Conservation (phyloP, 2,329 filamentous ascomycete species). For the Scorias spongiosa region DNA sequence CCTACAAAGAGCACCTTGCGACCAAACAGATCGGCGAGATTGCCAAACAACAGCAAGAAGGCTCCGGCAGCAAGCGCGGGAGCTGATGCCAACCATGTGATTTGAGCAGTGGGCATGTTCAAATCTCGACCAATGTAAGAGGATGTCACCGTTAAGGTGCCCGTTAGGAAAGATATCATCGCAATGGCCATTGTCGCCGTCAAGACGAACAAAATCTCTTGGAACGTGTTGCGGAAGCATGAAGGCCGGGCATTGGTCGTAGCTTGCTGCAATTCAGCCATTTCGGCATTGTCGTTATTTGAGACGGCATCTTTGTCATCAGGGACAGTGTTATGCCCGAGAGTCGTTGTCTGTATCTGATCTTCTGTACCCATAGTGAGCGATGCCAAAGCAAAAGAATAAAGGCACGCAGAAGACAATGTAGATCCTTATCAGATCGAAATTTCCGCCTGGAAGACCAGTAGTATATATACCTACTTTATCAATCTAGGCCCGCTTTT, state of each 20-base stretch:
- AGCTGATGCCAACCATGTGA: slow-evolving; percentile 54
- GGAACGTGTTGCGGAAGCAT: slow-evolving; percentile 46
- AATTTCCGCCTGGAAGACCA: no score
- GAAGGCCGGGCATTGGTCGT: slow-evolving; percentile 29
- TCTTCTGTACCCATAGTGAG: no score
- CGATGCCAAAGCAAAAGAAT: no score
- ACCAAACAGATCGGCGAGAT: slow-evolving; percentile 51
- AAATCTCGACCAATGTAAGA: slow-evolving; percentile 45
- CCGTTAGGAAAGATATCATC: slow-evolving; percentile 44
- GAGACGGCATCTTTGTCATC: no score
- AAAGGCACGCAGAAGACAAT: no score
- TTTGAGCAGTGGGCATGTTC: slow-evolving; percentile 47
- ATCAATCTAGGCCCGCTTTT: no score
- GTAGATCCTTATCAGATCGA: no score
- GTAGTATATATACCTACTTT: no score
- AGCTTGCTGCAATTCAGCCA: neutral
- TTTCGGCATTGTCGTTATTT: neutral
- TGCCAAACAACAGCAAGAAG: slow-evolving; percentile 51
- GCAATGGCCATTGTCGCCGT: slow-evolving; percentile 54
- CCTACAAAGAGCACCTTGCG: slow-evolving; percentile 44
- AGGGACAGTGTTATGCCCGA: no score
- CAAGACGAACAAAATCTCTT: slow-evolving; percentile 50
- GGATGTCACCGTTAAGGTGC: slow-evolving; percentile 46
- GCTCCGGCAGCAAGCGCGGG: slow-evolving; percentile 47
- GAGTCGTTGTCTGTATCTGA: no score